Conservation (phyloP, 306 rosid genomes). For the Malus asiatica region DNA sequence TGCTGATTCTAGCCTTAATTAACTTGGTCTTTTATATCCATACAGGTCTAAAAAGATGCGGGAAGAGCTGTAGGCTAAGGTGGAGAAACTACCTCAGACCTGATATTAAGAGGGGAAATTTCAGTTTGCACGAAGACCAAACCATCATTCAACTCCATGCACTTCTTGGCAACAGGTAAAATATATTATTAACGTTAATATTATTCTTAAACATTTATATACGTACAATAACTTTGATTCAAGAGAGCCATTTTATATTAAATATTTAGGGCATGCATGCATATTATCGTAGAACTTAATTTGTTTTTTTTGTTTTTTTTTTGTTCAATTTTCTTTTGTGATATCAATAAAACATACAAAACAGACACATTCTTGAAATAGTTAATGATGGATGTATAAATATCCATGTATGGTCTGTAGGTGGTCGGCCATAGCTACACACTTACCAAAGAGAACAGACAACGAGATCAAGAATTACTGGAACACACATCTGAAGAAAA, state of each 20-base stretch:
- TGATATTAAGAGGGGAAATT: constrained; percentile 18
- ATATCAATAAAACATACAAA: too few relatives aligned
- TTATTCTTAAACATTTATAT: too few relatives aligned
- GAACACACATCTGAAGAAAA: constrained; percentile 16
- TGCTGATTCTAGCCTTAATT: background rate
- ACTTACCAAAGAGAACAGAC: constrained; percentile 18
- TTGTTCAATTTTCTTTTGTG: background rate
- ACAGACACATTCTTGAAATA: too few relatives aligned
- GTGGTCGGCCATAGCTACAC: constrained; percentile 17
- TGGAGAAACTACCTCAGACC: constrained; percentile 18
- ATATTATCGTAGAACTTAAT: background rate
- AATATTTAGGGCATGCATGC: background rate
- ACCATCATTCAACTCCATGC: constrained; percentile 20
- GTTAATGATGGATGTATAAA: too few relatives aligned
- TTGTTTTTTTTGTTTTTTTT: too few relatives aligned
- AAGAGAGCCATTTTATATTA: too few relatives aligned
- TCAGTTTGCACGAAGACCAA: constrained; percentile 16
- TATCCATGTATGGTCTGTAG: background rate
- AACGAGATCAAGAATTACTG: constrained; percentile 23
- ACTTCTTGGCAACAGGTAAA: constrained; percentile 15
- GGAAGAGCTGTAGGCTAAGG: constrained; percentile 18
- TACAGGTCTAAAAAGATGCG: constrained; percentile 10
- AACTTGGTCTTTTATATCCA: background rate
- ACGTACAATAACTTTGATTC: too few relatives aligned
- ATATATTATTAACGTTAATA: too few relatives aligned